These are phyloP conservation scores for Mycena rebaudengoi DNA, from an alignment of 768 basidiomycete species.

Conservation along the genomic window DNA sequence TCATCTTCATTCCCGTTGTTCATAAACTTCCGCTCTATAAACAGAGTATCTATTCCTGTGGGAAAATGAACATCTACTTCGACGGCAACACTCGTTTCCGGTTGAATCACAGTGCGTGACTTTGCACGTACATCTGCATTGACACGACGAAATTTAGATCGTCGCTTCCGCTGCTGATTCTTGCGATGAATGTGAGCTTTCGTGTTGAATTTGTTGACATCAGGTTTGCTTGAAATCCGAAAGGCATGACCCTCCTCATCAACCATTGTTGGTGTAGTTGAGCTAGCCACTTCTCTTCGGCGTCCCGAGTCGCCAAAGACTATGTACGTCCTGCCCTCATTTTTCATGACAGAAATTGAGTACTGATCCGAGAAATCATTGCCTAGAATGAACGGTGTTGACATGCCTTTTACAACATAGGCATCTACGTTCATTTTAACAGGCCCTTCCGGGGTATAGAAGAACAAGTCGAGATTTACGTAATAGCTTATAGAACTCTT, in stretches of 20 bases:
- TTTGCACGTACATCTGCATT: conserved; percentile 14
- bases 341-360: conserved; percentile 35
- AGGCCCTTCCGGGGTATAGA: conserved; percentile 31
- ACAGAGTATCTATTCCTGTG: no score
- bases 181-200: background rate
- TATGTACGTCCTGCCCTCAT: conserved; percentile 16
- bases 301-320: conserved; percentile 24
- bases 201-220: background rate
- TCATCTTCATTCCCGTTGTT: no score
- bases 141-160: background rate
- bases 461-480: conserved; percentile 34
- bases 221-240: background rate
- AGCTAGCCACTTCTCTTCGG: background rate
- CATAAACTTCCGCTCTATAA: no score
- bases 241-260: conserved; percentile 3
- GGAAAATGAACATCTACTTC: no score
- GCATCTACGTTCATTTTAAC: conserved; percentile 38
- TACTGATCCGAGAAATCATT: conserved; percentile 45
- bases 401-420: conserved; percentile 40
- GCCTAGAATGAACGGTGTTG: conserved; percentile 40
- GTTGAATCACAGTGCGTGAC: conserved; percentile 20
- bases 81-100: no score
- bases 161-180: background rate
- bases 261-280: background rate
- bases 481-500: conserved; percentile 35